A percentile compares a stretch with the other conserved stretches of the same genome.
These are phyloP conservation scores for Epichloe sibirici DNA, from an alignment of 2,329 filamentous ascomycete genomes.

Conservation along the genomic window DNA sequence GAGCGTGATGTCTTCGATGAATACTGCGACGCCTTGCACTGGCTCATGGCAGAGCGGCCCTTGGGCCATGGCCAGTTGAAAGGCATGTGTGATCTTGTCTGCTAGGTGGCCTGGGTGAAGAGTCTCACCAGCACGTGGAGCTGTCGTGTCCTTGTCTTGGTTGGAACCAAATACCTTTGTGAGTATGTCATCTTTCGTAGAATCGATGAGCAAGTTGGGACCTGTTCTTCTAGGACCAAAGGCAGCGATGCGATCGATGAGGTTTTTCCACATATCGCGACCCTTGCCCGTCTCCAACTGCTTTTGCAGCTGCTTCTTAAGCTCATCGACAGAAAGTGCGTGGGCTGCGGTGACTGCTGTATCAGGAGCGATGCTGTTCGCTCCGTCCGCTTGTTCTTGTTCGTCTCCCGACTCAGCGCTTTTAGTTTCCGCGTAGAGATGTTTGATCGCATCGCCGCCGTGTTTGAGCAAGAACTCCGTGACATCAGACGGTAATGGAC, in stretches of 20 bases:
- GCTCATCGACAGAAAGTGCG: conserved; percentile 58
- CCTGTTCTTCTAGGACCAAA: conserved; percentile 81
- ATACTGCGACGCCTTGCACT: conserved; percentile 82
- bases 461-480: conserved; percentile 82
- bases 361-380: conserved; percentile 37
- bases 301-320: conserved; percentile 58
- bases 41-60: conserved; percentile 89
- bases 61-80: conserved; percentile 81
- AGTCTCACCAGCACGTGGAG: conserved; percentile 32
- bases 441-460: conserved; percentile 60
- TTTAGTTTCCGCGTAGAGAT: conserved; percentile 60
- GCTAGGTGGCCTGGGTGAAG: conserved; percentile 57
- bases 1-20: conserved; percentile 68
- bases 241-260: conserved; percentile 70
- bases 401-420: conserved; percentile 18
- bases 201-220: conserved; percentile 81
- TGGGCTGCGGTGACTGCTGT: conserved; percentile 47
- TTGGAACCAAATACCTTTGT: conserved; percentile 50
- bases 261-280: conserved; percentile 61
- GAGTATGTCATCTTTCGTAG: conserved; percentile 59
- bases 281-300: conserved; percentile 61
- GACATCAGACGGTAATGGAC: conserved; percentile 64
- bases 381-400: conserved; percentile 18
- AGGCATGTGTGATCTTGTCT: conserved; percentile 86
- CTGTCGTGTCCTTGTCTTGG: conserved; percentile 19